phyloP scores from a whole-genome alignment of 495 filamentous ascomycete species.

The Podospora australis region DNA sequence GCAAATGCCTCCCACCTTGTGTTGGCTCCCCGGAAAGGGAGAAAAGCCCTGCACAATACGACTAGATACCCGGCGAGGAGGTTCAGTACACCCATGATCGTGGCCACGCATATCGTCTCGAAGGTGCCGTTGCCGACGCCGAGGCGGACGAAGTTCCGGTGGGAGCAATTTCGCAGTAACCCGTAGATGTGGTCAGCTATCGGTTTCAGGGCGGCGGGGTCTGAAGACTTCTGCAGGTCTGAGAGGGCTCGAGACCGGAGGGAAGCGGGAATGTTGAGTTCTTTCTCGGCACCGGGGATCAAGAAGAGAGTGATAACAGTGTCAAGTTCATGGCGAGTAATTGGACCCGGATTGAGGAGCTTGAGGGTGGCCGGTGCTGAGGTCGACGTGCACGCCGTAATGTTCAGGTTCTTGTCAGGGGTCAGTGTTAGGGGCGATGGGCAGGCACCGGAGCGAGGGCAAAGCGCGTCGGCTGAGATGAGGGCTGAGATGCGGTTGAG shows the following conservation, averaged over 20 bases:
- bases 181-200: constrained; percentile 39
- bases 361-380: constrained; percentile 3
- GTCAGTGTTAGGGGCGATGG: constrained; percentile 1
- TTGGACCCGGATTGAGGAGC: constrained; percentile 4
- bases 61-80: constrained; percentile 28
- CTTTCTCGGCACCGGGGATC: constrained; percentile 29
- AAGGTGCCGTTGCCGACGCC: constrained; percentile 40
- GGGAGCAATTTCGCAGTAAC: constrained; percentile 44
- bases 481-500: constrained; percentile 30
- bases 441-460: constrained; percentile 18
- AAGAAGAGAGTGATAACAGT: constrained; percentile 34
- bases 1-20: constrained; percentile 31
- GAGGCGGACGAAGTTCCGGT: constrained; percentile 44
- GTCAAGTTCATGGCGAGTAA: constrained; percentile 25
- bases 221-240: constrained; percentile 20
- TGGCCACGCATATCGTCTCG: constrained; percentile 38
- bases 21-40: constrained; percentile 25
- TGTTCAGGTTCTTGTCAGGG: constrained; percentile 6
- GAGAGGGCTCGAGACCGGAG: constrained; percentile 26
- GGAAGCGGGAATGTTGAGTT: constrained; percentile 35
- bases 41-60: constrained; percentile 27
- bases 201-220: constrained; percentile 25
- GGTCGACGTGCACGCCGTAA: background rate
- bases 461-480: constrained; percentile 25
- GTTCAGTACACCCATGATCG: constrained; percentile 28